phyloP scores from a whole-genome alignment of 140 eudicot species.

The Senecio squalidus region DNA sequence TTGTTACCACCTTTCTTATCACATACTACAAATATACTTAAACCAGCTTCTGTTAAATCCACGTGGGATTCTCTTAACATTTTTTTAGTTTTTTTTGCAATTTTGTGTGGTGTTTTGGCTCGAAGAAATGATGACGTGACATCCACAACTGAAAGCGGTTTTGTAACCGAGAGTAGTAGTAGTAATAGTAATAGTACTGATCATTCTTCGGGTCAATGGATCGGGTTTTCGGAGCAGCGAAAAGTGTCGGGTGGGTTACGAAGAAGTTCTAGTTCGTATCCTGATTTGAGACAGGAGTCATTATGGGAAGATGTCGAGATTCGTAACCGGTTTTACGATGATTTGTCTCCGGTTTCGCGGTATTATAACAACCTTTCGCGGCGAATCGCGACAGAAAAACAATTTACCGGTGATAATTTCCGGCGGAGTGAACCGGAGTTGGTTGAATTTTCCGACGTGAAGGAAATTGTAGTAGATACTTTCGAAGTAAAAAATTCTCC shows the following conservation, averaged over 20 bases:
- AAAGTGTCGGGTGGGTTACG: conserved; percentile 36
- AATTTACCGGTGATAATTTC: conserved; percentile 2
- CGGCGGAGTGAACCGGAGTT: conserved; percentile 16
- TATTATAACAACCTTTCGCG: conserved; percentile 11
- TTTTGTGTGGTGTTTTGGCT: conserved; percentile 72
- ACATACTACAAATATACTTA: conserved; percentile 40
- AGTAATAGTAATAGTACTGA: neutral
- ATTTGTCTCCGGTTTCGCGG: conserved; percentile 30
- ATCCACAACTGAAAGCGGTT: conserved; percentile 5
- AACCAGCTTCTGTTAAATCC: conserved; percentile 47
- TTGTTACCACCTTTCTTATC: conserved; percentile 46
- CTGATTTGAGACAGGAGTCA: conserved; percentile 54
- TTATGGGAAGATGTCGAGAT: conserved; percentile 36
- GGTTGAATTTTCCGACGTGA: conserved; percentile 29
- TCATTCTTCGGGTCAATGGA: conserved; percentile 16
- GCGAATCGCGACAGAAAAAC: conserved; percentile 28
- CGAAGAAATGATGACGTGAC: conserved; percentile 49
- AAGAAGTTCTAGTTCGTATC: conserved; percentile 73
- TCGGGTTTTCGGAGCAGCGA: conserved; percentile 20
- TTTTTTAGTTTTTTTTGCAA: conserved; percentile 52
- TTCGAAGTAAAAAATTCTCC: neutral
- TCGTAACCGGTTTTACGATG: conserved; percentile 49
- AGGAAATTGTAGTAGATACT: conserved; percentile 47
- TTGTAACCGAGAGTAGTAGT: conserved; percentile 8
- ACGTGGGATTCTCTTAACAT: conserved; percentile 74